These are phyloP conservation scores for Rubia balearica DNA, from an alignment of 305 asterid genomes.

Conservation along the genomic window DNA sequence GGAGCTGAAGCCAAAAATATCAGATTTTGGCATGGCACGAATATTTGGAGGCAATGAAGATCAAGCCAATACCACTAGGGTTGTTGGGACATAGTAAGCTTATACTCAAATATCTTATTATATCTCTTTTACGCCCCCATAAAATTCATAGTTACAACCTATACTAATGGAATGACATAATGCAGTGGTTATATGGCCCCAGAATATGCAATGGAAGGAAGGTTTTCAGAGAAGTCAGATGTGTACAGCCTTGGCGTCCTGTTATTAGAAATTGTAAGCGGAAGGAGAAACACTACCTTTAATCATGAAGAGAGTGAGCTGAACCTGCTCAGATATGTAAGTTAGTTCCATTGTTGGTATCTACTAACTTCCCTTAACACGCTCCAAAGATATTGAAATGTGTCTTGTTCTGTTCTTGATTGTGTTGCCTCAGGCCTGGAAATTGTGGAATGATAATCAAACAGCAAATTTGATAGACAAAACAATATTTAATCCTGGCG, in stretches of 20 bases:
- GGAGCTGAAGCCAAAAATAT: constrained; percentile 37
- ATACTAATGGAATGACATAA: background rate
- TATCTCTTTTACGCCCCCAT: background rate
- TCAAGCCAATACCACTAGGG: constrained; percentile 25
- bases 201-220: constrained; percentile 26
- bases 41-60: constrained; percentile 27
- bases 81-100: constrained; percentile 34
- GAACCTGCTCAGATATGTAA: constrained; percentile 15
- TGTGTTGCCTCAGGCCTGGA: constrained; percentile 19
- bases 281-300: constrained; percentile 9
- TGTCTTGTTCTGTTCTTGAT: background rate
- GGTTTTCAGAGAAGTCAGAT: constrained; percentile 24
- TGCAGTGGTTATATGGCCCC: constrained; percentile 32
- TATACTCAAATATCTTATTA: background rate
- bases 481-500: background rate
- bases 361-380: background rate
- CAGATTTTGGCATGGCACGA: constrained; percentile 46
- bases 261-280: constrained; percentile 15
- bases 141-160: background rate
- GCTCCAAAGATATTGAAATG: background rate
- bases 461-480: constrained; percentile 7
- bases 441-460: constrained; percentile 14
- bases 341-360: background rate
- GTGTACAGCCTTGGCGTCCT: constrained; percentile 23
- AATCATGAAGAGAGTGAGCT: constrained; percentile 5